Conservation (phyloP, 306 rosid species). For the Vicia sativa region DNA sequence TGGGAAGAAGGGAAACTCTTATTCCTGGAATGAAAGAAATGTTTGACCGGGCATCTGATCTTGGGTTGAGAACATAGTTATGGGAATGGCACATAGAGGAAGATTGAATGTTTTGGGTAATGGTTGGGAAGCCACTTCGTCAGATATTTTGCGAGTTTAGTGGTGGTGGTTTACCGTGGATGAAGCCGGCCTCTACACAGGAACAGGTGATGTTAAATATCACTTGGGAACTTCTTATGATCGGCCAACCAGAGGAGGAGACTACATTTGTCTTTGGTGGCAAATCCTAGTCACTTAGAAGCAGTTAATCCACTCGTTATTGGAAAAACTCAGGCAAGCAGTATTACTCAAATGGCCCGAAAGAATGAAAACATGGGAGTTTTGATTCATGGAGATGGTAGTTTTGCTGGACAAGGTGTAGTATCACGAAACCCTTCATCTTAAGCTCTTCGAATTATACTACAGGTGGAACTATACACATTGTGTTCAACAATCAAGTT, state of each 20-base stretch:
- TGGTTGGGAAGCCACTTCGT: constrained; percentile 87
- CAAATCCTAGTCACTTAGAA: constrained; percentile 97
- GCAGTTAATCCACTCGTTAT: constrained; percentile 90
- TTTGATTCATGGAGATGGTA: constrained; percentile 95
- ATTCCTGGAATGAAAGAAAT: constrained; percentile 98
- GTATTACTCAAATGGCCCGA: constrained; percentile 70
- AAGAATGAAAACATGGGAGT: constrained; percentile 82
- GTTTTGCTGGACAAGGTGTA: constrained; percentile 98
- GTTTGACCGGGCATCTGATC: constrained; percentile 87
- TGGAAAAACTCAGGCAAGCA: constrained; percentile 93
- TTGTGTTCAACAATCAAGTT: constrained; percentile 89
- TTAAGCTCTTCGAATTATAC: constrained; percentile 91
- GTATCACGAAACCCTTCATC: constrained; percentile 95
- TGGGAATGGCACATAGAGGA: constrained; percentile 94
- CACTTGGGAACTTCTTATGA: constrained; percentile 96
- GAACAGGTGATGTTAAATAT: constrained; percentile 98
- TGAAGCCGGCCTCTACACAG: constrained; percentile 84
- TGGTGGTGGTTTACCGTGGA: constrained; percentile 82
- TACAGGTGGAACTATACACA: constrained; percentile 94
- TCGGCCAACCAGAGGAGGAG: constrained; percentile 89
- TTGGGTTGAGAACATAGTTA: constrained; percentile 94
- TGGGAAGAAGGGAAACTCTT: constrained; percentile 86
- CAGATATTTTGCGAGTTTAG: constrained; percentile 90
- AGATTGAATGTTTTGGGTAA: constrained; percentile 93
- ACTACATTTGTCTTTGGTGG: constrained; percentile 81